Evolutionary conservation across 805 yeast genomes (phyloP), one percentile per base, ranked within the genome.

Genomic region (Spencermartinsiella europaea): DNA sequence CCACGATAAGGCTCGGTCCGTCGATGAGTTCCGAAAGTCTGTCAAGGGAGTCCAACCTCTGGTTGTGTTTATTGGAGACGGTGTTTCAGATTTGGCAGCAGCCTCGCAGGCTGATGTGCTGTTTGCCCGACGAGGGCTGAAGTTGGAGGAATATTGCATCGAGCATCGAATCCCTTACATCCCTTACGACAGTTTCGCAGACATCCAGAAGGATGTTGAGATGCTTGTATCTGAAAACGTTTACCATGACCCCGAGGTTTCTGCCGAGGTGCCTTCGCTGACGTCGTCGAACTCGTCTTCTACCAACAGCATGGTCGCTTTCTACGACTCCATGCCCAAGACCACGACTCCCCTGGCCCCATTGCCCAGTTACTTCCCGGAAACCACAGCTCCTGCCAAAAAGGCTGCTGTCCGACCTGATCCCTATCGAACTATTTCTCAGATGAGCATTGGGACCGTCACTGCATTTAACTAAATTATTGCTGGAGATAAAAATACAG

Each of bases 41-140:
- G 49, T 56, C 27, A 41, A 21, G 12, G 49, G 48, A 28, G 45
- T 42, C 19, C 73, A 71, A 42, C 82, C 83, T 0, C 63, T 75
- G 45, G 57, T 79, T 22, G 64, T 64, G 10, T 78, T 80, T 27
- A 67, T 79, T 48, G 83, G 84, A 7, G 75, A 77, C 34, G 85
- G 85, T 3, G 74, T 78, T 22, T 70, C 71, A n/a, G 74, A 70
- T 45, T 57, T 70, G 25, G 71, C 74, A 7, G 74, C 74, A 10
- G 74, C 74, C 3, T 57, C 65, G 19, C 68, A 68, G 54, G 73
- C 74, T 4, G 74, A 70, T 42, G 66, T 70, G 34, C 56, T 70
- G 44, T 70, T 70, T 55, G 74, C 74, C 21, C 67, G 74, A 47
- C 60, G 61, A 27, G 73, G 73, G 14, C 62, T 67, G 38, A 61